phyloP scores from a whole-genome alignment of 306 rosid species.

The Citrullus colocynthis region DNA sequence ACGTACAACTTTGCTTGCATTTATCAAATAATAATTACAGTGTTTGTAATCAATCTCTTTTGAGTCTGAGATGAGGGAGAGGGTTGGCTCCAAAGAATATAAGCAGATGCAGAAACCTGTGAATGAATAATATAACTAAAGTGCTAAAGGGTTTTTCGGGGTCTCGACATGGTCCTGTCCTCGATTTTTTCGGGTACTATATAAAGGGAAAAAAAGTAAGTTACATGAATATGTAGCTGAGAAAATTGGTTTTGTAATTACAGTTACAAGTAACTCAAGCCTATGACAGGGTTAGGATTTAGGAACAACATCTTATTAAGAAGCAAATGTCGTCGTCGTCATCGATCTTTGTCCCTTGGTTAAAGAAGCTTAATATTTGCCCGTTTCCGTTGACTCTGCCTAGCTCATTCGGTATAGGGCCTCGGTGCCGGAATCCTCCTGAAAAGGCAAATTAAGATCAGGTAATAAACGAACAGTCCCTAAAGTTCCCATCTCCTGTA shows the following conservation, averaged over 20 bases:
- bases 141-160: not conserved
- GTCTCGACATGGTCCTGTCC: not conserved
- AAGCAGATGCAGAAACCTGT: not conserved
- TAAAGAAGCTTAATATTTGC: slow-evolving; percentile 15
- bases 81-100: not conserved
- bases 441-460: slow-evolving; percentile 69
- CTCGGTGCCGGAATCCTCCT: slow-evolving; percentile 20
- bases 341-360: slow-evolving; percentile 9
- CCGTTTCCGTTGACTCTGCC: slow-evolving; percentile 2
- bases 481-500: slow-evolving; percentile 23
- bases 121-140: not conserved
- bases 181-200: not conserved
- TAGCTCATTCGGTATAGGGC: slow-evolving; percentile 13
- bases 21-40: not conserved
- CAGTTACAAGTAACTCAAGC: slow-evolving; percentile 8
- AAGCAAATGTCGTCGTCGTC: not conserved
- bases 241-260: not conserved
- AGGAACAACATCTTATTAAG: slow-evolving; percentile 2
- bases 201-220: not conserved
- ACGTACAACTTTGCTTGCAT: not conserved
- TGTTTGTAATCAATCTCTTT: not conserved
- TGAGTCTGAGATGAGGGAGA: not conserved
- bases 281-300: slow-evolving; percentile 8
- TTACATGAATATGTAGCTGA: not conserved
- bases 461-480: slow-evolving; percentile 44